These are phyloP conservation scores for Fusarium floridanum DNA, from an alignment of 2,329 filamentous ascomycete species.

Conservation along the genomic window DNA sequence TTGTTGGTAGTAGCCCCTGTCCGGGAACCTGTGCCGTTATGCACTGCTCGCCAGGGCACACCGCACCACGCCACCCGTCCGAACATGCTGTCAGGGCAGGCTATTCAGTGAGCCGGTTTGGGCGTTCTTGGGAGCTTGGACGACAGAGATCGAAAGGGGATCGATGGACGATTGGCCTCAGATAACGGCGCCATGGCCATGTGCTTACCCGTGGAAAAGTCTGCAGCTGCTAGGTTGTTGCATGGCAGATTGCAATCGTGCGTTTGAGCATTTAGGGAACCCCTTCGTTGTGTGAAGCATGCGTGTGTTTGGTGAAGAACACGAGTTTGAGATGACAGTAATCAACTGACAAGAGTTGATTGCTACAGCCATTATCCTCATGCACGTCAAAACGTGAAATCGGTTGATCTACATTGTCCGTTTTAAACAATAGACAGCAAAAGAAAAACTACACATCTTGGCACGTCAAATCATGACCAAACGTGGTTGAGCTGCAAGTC, in stretches of 20 bases:
- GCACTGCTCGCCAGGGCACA: background rate
- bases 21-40: background rate
- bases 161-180: background rate
- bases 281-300: background rate
- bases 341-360: background rate
- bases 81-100: background rate
- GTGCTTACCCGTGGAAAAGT: background rate
- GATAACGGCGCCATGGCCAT: background rate
- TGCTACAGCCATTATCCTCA: background rate
- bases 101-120: background rate
- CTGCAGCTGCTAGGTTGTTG: background rate
- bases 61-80: background rate
- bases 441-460: background rate
- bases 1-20: background rate
- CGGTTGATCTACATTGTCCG: background rate
- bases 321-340: background rate
- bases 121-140: background rate
- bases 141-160: background rate
- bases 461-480: background rate
- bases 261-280: background rate
- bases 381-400: background rate
- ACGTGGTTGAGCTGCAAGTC: background rate
- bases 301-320: background rate
- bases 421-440: background rate
- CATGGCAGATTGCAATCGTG: background rate